A percentile compares a stretch with the other conserved stretches of the same genome.
Conservation (phyloP, 2,329 filamentous ascomycete species). For the Fusarium duplospermum region DNA sequence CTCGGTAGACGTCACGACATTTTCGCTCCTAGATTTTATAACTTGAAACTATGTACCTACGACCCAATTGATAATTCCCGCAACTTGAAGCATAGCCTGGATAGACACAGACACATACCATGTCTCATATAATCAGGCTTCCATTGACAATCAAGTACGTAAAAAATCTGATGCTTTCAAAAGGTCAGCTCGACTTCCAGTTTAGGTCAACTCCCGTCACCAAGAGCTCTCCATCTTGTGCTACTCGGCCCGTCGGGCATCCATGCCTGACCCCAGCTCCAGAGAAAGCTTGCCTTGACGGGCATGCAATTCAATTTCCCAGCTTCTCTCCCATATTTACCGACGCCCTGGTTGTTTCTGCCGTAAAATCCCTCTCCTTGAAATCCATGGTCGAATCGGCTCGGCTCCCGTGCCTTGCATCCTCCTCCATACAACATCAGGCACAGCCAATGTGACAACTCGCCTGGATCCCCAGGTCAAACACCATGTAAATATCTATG, state of each 20-base stretch:
- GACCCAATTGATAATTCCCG: not conserved
- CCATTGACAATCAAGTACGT: not conserved
- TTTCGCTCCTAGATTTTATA: not conserved
- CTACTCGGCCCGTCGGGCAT: constrained; percentile 30
- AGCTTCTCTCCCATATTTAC: not conserved
- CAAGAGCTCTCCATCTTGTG: constrained; percentile 2
- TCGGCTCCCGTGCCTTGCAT: not conserved
- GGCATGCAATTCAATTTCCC: not conserved
- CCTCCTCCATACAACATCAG: not conserved
- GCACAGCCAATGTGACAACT: not conserved
- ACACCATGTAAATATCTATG: not conserved
- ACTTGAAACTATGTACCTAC: not conserved
- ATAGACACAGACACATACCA: not conserved
- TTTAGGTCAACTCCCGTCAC: not conserved
- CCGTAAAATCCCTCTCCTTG: constrained; percentile 1
- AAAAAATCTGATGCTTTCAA: not conserved
- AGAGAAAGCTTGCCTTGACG: not conserved
- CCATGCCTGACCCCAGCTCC: not conserved
- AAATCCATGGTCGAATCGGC: constrained; percentile 1
- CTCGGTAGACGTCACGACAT: constrained; percentile 2
- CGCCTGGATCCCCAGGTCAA: not conserved
- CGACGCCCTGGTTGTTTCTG: not conserved
- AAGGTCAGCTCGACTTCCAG: not conserved
- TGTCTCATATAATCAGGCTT: not conserved
- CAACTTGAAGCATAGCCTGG: not conserved